These are phyloP conservation scores for Didymellaceae sp. DNA, from an alignment of 2,329 filamentous ascomycete genomes.

Conservation along the genomic window DNA sequence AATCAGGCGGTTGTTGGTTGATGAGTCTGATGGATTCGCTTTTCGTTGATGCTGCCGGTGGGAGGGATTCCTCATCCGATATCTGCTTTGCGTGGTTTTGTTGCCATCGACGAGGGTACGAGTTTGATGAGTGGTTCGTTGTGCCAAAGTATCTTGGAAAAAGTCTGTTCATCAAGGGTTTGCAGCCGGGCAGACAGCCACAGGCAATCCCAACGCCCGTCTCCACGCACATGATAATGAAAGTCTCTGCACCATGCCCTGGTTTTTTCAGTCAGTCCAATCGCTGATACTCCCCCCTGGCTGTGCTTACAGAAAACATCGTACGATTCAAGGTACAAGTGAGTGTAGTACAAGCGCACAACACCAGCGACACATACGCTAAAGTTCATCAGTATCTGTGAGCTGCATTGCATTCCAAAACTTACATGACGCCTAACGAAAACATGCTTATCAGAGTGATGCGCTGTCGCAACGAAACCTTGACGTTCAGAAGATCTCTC, in stretches of 20 bases:
- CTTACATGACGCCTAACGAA: conserved; percentile 38
- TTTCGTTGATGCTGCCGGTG: background rate
- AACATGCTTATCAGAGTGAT: conserved; percentile 41
- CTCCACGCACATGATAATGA: conserved; percentile 38
- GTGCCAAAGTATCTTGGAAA: conserved; percentile 36
- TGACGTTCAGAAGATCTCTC: conserved; percentile 34
- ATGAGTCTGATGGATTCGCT: background rate
- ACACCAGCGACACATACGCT: conserved; percentile 42
- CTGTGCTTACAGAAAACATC: conserved; percentile 35
- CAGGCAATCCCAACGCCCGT: conserved; percentile 39
- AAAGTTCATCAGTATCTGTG: conserved; percentile 22
- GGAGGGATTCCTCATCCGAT: conserved; percentile 7
- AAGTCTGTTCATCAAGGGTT: conserved; percentile 37
- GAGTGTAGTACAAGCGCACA: conserved; percentile 38
- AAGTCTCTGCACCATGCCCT: conserved; percentile 38
- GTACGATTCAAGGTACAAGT: conserved; percentile 32
- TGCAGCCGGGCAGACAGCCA: conserved; percentile 42
- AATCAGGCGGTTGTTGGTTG: background rate
- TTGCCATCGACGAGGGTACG: conserved; percentile 14
- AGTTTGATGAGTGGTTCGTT: conserved; percentile 7
- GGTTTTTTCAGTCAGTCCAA: background rate
- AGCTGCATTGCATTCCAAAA: background rate
- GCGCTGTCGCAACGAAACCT: conserved; percentile 36
- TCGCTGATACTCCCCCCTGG: background rate
- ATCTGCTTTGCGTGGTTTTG: conserved; percentile 8